A percentile compares a stretch with the other conserved stretches of the same genome.
These are phyloP conservation scores for Mycotypha africana DNA, from an alignment of 371 early-diverging fungal genomes.

Conservation along the genomic window DNA sequence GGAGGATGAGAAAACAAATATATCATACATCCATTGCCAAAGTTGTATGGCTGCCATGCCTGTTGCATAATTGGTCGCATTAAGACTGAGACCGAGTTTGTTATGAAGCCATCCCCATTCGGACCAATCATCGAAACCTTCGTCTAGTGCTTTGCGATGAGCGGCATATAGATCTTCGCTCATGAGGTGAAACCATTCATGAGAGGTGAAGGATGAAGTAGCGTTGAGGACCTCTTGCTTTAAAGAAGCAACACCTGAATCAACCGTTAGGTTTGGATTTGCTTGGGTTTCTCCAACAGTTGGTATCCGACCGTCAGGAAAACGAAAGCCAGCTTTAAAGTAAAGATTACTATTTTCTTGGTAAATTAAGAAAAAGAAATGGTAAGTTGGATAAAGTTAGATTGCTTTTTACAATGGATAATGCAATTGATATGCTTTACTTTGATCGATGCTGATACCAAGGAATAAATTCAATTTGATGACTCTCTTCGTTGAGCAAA, in stretches of 20 bases:
- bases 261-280: conserved; percentile 7
- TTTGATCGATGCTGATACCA: conserved; percentile 22
- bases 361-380: too few relatives aligned
- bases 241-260: conserved; percentile 4
- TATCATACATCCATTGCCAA: conserved; percentile 19
- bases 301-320: conserved; percentile 24
- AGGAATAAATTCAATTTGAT: conserved; percentile 26
- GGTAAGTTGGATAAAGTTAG: too few relatives aligned
- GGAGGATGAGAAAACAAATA: conserved; percentile 14
- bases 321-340: conserved; percentile 20
- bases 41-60: conserved; percentile 11
- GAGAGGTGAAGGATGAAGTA: conserved; percentile 5
- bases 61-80: conserved; percentile 22
- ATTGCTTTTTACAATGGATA: too few relatives aligned
- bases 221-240: conserved; percentile 3
- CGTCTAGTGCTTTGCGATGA: conserved; percentile 21
- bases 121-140: conserved; percentile 30
- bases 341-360: conserved; percentile 18
- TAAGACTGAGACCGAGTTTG: conserved; percentile 22
- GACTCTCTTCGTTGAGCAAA: conserved; percentile 11
- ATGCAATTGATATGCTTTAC: conserved; percentile 6
- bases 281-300: conserved; percentile 18
- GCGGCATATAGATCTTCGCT: conserved; percentile 23
- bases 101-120: conserved; percentile 27
- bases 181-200: conserved; percentile 21